Base-by-base conservation (phyloP, 441 rosid genomes). In the Brassica hybrid region DNA sequence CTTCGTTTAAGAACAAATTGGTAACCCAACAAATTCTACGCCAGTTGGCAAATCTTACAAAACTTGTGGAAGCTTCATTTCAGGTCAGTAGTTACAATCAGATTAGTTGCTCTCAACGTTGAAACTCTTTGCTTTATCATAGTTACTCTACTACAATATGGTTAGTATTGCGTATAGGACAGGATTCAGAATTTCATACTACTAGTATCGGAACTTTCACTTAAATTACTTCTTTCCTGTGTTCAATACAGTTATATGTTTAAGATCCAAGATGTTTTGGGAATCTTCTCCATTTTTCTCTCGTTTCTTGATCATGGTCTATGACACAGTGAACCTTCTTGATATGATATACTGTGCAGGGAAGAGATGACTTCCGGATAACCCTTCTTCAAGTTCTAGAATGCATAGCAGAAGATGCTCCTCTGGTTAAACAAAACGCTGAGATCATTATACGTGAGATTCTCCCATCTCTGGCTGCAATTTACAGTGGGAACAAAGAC, bases 361-460 rank as follows among this genome's bases (percentile, higher is more conserved):
- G 97, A 17, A 84, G 96, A 79, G 99, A 96, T 69, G 99, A 96
- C 79, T 89, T 93, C 87, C 97, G 94, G 76, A 89, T 92, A 81
- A 90, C 97, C 38, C 91, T 96, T 82, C 93, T 96, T 66, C 91
- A 88, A 74, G 84, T 93, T 76, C 73, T 96, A 57, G 98, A 96
- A 75, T 87, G 93, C 70, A 78, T 92, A 73, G 86, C 93, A 6
- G 94, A 89, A 83, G 98, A 92, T 72, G 76, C 91, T 67, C 74
- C 87, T 50, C 74, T 86, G 34, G 86, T 93, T 78, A 86, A 89
- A 58, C 85, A 78, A 81, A 88, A 85, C 83, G 83, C 87, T 11
- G 83, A 86, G 60, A 81, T 88, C 62, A 88, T 91, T 56, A 85
- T 84, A 68, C 76, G 71, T 43, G 92, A 86, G 50, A 92, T 93